Conservation (phyloP, 208 protist species). For the Trichomonas vaginalis region DNA sequence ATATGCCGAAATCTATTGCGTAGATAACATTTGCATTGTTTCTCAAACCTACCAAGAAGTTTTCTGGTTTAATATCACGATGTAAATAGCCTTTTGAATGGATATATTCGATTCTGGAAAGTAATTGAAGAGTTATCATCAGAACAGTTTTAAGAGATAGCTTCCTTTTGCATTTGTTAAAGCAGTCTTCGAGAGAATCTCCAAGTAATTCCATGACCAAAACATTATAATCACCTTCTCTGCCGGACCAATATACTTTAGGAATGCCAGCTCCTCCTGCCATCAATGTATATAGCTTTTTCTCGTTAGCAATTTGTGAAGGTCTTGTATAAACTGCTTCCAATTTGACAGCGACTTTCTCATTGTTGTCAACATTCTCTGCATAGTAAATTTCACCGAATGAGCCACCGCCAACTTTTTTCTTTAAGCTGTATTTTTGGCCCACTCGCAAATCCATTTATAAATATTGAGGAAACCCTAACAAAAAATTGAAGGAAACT, state of each 20-base stretch:
- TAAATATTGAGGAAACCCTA: too few relatives aligned
- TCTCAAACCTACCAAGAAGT: slow-evolving; percentile 71
- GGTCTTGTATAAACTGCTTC: slow-evolving; percentile 55
- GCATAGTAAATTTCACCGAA: slow-evolving; percentile 79
- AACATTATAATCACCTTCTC: slow-evolving; percentile 87
- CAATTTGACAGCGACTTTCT: slow-evolving; percentile 72
- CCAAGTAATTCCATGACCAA: slow-evolving; percentile 96
- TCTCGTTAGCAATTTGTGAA: slow-evolving; percentile 90
- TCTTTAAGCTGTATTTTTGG: slow-evolving; percentile 67
- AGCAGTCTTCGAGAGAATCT: slow-evolving; percentile 87
- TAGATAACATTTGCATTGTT: slow-evolving; percentile 50
- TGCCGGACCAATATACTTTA: slow-evolving; percentile 72
- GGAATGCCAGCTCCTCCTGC: slow-evolving; percentile 73
- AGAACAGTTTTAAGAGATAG: slow-evolving; percentile 93
- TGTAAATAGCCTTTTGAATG: neutral
- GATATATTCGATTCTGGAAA: slow-evolving; percentile 61
- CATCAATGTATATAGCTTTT: slow-evolving; percentile 68
- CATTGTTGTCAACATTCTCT: slow-evolving; percentile 35
- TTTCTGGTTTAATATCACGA: slow-evolving; percentile 9
- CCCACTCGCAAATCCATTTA: slow-evolving; percentile 66
- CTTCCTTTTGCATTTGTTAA: slow-evolving; percentile 60
- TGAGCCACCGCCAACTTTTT: slow-evolving; percentile 86
- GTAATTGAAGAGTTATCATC: slow-evolving; percentile 88
- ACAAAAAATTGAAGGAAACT: too few relatives aligned
- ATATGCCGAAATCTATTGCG: slow-evolving; percentile 55